These are phyloP conservation scores for Paraurostyla sp. DNA, from an alignment of 73 alveolate species.

Conservation along the genomic window DNA sequence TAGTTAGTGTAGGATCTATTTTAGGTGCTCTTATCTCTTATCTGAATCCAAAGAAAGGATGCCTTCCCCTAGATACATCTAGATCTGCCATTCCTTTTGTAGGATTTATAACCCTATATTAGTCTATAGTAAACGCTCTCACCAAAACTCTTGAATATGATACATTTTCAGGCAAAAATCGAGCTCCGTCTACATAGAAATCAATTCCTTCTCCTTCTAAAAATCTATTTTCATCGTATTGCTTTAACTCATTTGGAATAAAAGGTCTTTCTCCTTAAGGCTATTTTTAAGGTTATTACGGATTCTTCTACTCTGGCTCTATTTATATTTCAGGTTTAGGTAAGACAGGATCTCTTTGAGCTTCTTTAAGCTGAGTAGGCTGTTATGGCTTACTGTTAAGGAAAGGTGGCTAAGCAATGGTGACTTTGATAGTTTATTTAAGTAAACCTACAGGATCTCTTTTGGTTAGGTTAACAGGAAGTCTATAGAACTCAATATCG, in stretches of 20 bases:
- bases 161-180: conserved; percentile 92
- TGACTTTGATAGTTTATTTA: conserved; percentile 32
- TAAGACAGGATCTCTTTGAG: conserved; percentile 2
- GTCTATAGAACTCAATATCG: conserved; percentile 63
- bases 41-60: conserved; percentile 86
- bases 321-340: conserved; percentile 60
- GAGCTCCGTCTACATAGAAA: conserved; percentile 89
- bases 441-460: conserved; percentile 15
- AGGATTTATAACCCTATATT: conserved; percentile 45
- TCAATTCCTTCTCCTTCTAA: conserved; percentile 88
- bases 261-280: conserved; percentile 52
- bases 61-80: conserved; percentile 78
- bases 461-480: conserved; percentile 66
- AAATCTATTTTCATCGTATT: conserved; percentile 37
- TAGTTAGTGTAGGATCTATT: conserved; percentile 87
- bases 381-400: conserved; percentile 22
- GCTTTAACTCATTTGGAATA: conserved; percentile 64
- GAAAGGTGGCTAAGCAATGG: conserved; percentile 29
- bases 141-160: conserved; percentile 77
- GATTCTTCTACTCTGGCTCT: conserved; percentile 7
- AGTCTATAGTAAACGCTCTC: conserved; percentile 58
- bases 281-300: not conserved
- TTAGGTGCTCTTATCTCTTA: conserved; percentile 86
- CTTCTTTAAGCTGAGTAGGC: conserved; percentile 13
- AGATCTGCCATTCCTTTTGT: conserved; percentile 73